Evolutionary conservation across 1,284 basidiomycete species (phyloP).

Genomic region (Cutaneotrichosporon sp.): DNA sequence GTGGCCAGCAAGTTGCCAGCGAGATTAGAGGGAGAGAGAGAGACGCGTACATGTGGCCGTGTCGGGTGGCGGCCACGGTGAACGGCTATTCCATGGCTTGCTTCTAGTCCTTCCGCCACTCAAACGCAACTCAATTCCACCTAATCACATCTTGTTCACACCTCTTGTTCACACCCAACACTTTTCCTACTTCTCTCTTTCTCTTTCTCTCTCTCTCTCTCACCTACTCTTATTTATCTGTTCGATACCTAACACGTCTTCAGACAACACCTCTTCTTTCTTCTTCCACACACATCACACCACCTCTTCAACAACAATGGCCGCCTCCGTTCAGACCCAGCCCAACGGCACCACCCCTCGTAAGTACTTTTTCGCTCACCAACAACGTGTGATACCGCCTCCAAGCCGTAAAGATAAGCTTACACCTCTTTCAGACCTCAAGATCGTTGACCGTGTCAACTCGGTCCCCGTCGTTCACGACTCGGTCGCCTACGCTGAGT

Average conservation of each 20-base stretch:
- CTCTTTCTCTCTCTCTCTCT: not conserved
- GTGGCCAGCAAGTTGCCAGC: no score
- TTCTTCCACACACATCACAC: not conserved
- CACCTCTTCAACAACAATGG: constrained; percentile 10
- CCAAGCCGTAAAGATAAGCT: not conserved
- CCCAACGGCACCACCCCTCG: constrained; percentile 13
- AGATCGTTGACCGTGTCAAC: constrained; percentile 45
- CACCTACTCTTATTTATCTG: not conserved
- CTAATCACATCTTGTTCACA: not conserved
- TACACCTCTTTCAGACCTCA: constrained; percentile 36
- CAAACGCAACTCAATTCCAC: not conserved
- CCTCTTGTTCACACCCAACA: not conserved
- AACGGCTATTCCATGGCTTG: no score
- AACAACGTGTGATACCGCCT: no score
- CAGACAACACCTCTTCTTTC: no score
- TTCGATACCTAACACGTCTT: no score
- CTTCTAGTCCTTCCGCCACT: no score
- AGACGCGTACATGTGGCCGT: no score
- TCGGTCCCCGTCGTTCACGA: constrained; percentile 46
- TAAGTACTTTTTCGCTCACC: not conserved
- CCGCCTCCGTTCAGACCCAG: constrained; percentile 16
- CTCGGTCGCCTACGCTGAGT: constrained; percentile 45
- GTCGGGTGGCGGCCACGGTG: no score
- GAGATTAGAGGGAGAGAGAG: no score
- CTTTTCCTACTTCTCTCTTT: not conserved